Conservation (phyloP, 2,329 filamentous ascomycete species). For the Periconia sp. region DNA sequence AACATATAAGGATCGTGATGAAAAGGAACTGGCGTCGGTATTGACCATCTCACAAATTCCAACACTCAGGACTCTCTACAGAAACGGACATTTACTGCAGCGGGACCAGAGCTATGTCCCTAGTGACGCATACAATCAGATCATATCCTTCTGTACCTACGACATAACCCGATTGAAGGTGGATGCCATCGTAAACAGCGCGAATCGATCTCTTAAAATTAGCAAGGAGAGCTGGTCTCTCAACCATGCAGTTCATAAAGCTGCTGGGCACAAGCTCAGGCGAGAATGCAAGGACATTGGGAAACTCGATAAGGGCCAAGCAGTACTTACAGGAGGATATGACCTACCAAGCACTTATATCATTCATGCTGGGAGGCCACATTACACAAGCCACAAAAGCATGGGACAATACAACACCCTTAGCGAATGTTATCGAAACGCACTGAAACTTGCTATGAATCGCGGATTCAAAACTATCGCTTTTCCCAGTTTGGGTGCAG, state of each 20-base stretch:
- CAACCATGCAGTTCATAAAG: slow-evolving; percentile 32
- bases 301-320: slow-evolving; percentile 28
- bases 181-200: slow-evolving; percentile 43
- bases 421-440: slow-evolving; percentile 37
- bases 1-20: slow-evolving; percentile 12
- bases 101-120: slow-evolving; percentile 35
- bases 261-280: slow-evolving; percentile 32
- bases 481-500: slow-evolving; percentile 40
- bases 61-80: slow-evolving; percentile 34
- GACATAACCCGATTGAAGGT: slow-evolving; percentile 41
- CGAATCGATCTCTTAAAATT: slow-evolving; percentile 21
- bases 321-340: slow-evolving; percentile 32
- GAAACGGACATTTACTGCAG: slow-evolving; percentile 27
- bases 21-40: slow-evolving; percentile 8
- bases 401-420: slow-evolving; percentile 34
- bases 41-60: slow-evolving; percentile 28
- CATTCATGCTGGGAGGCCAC: slow-evolving; percentile 39
- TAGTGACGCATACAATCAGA: slow-evolving; percentile 36
- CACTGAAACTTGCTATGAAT: slow-evolving; percentile 27
- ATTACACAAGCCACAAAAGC: slow-evolving; percentile 24
- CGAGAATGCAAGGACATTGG: slow-evolving; percentile 24
- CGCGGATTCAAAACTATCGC: slow-evolving; percentile 36
- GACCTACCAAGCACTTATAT: slow-evolving; percentile 35
- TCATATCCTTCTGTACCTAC: slow-evolving; percentile 36
- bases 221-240: slow-evolving; percentile 21